Evolutionary conservation across 352 stramenopile species (phyloP), one percentile per base, ranked within the genome.

Genomic region (Phytopythium helicoides): DNA sequence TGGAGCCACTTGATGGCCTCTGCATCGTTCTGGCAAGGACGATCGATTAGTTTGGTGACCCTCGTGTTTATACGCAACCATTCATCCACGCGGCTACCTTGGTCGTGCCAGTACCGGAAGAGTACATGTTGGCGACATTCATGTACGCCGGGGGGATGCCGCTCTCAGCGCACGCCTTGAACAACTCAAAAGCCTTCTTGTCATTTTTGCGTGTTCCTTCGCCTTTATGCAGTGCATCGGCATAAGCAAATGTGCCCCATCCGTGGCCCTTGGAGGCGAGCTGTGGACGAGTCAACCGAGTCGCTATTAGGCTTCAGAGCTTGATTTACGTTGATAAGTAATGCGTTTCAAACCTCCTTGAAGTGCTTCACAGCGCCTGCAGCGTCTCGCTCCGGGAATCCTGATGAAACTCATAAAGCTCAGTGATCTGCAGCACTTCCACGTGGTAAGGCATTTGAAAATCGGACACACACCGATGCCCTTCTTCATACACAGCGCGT

Each of bases 121-220:
- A 72, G 55, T 92, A 94, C 81, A 94, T 91, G 54, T 88, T 92
- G 56, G 81, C 73, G 34, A 94, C 76, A 36, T 92, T 91, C 52
- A 91, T 74, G 67, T 78, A 92, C 6, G 85, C 81, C 4, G 82
- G 81, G 6, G 81, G 81, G 26, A 94, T 69, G 39, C 70, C 68
- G 19, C 40, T 58, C 51, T 92, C 67, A 31, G 85, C 85, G 16
- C 76, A 90, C 34, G 62, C 70, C 23, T 81, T 76, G 52, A 80
- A 94, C 12, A 93, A 62, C 59, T 91, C 72, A 46, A 94, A 94
- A 15, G 82, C 82, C 58, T 90, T 88, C 46, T 80, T 71, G 35
- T 86, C 66, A 33, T 93, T 83, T 56, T 86, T 81, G 19, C 76
- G 73, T 15, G 68, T 88, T 16, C 85, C 82, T 46, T 95, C 81